Evolutionary conservation across 139 green algal genomes (phyloP).

Genomic region (Tetradesmus lagerheimii): DNA sequence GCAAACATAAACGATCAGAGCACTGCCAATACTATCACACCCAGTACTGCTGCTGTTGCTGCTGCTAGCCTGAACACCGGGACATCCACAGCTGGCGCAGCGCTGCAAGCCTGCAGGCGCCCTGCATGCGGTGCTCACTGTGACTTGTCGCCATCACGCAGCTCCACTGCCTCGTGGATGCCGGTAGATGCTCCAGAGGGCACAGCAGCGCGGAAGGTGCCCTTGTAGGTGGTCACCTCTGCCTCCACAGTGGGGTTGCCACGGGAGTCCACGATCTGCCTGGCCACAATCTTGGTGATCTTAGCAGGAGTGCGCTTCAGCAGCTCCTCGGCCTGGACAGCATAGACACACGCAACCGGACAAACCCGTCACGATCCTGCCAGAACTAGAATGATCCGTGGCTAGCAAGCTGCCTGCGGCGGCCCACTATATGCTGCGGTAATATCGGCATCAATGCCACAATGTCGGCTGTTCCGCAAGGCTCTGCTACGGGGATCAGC

Average conservation of each 20-base stretch:
- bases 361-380: constrained; percentile 14
- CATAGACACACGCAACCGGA: background rate
- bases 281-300: constrained; percentile 90
- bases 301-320: constrained; percentile 69
- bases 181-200: constrained; percentile 96
- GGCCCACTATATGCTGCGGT: background rate
- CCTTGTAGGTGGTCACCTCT: constrained; percentile 93
- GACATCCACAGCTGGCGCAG: background rate
- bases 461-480: background rate
- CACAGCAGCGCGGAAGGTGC: constrained; percentile 92
- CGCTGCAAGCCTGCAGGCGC: background rate
- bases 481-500: background rate
- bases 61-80: background rate
- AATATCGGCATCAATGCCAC: background rate
- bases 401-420: background rate
- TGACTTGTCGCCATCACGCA: constrained; percentile 92
- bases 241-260: constrained; percentile 95
- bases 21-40: background rate
- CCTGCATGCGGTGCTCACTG: background rate
- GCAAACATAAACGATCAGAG: background rate
- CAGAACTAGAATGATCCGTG: background rate
- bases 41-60: background rate
- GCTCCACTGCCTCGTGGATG: constrained; percentile 98
- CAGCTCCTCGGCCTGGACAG: constrained; percentile 75
- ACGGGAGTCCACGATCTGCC: constrained; percentile 97